phyloP scores from a whole-genome alignment of 139 green algal species.

The Eudorina sp. region DNA sequence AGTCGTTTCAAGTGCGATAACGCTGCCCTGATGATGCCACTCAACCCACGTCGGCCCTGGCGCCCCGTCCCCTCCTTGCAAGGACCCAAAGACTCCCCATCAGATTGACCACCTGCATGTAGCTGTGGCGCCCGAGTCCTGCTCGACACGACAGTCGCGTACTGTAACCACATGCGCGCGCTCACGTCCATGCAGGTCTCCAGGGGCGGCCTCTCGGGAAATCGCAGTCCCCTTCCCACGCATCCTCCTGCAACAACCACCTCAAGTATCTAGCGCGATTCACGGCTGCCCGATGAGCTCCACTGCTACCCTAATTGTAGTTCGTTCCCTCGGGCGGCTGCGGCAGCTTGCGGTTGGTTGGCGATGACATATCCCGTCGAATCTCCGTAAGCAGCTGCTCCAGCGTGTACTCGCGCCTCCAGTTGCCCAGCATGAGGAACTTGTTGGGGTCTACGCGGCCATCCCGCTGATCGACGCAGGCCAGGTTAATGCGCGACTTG shows the following conservation, averaged over 20 bases:
- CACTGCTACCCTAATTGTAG: slow-evolving; percentile 1
- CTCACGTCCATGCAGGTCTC: background rate
- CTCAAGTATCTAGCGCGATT: too few relatives aligned
- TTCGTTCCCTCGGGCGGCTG: slow-evolving; percentile 90
- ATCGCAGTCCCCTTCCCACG: background rate
- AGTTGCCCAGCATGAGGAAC: slow-evolving; percentile 88
- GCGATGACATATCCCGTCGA: slow-evolving; percentile 88
- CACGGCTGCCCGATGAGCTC: too few relatives aligned
- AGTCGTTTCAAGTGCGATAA: background rate
- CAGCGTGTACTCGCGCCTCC: slow-evolving; percentile 90
- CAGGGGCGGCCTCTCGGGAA: background rate
- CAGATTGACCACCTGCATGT: too few relatives aligned
- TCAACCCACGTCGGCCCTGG: too few relatives aligned
- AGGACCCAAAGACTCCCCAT: too few relatives aligned
- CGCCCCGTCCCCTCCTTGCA: too few relatives aligned
- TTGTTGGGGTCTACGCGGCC: slow-evolving; percentile 74
- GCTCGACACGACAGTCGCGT: too few relatives aligned
- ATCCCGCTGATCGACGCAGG: slow-evolving; percentile 73
- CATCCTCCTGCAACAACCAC: too few relatives aligned
- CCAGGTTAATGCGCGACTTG: slow-evolving; percentile 81
- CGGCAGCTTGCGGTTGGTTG: slow-evolving; percentile 87
- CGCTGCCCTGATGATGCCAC: too few relatives aligned
- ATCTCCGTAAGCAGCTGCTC: slow-evolving; percentile 93
- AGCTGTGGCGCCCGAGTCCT: too few relatives aligned
- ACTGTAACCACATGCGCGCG: too few relatives aligned